A percentile compares a stretch with the other conserved stretches of the same genome.
Evolutionary conservation across 2,329 filamentous ascomycete genomes (phyloP).

Genomic region (Sarocladium oryzae): DNA sequence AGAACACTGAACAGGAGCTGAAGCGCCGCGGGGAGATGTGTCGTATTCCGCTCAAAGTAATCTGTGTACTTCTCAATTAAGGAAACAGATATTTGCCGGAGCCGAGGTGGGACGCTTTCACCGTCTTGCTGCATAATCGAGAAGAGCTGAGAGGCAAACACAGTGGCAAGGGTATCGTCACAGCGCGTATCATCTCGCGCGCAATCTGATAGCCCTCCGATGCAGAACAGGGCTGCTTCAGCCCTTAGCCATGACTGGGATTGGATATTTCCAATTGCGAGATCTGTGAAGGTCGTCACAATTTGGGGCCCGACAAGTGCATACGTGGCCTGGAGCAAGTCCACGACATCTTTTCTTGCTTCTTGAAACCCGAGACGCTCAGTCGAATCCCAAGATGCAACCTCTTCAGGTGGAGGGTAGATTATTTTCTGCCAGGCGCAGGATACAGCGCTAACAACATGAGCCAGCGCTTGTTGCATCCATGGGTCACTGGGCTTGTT

Average conservation of each 20-base stretch:
- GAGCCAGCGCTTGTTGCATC: conserved; percentile 50
- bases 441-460: conserved; percentile 58
- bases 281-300: conserved; percentile 49
- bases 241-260: conserved; percentile 50
- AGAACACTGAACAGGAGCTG: conserved; percentile 69
- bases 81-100: conserved; percentile 61
- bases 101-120: conserved; percentile 50
- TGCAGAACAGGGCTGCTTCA: conserved; percentile 55
- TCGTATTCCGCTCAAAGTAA: conserved; percentile 67
- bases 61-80: conserved; percentile 67
- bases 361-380: conserved; percentile 62
- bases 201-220: conserved; percentile 62
- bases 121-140: conserved; percentile 44
- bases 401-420: conserved; percentile 53
- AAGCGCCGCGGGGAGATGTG: conserved; percentile 62
- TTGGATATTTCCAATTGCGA: conserved; percentile 44
- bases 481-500: conserved; percentile 42
- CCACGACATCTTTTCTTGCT: conserved; percentile 71
- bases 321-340: conserved; percentile 68
- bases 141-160: conserved; percentile 58
- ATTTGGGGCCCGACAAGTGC: conserved; percentile 51
- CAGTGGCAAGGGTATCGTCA: conserved; percentile 50
- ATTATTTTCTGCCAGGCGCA: conserved; percentile 63
- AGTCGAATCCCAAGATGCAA: conserved; percentile 62
- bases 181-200: conserved; percentile 49